phyloP scores from a whole-genome alignment of 2,329 filamentous ascomycete species.

The Davidsoniella australis region DNA sequence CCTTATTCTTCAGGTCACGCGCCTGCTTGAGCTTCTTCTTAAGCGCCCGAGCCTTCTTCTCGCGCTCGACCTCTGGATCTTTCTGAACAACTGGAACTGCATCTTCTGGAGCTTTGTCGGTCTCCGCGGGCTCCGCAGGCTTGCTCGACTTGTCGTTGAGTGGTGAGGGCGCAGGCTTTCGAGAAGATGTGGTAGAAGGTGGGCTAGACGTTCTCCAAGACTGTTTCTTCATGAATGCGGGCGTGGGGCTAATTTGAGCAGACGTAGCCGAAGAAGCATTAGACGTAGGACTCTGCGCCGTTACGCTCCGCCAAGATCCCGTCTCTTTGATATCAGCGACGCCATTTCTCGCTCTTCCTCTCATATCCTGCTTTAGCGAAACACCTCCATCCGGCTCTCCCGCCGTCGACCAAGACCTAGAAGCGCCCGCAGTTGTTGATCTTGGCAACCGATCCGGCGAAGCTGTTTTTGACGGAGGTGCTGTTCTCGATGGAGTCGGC shows the following conservation, averaged over 20 bases:
- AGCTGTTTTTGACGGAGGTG: not conserved
- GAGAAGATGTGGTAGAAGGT: not conserved
- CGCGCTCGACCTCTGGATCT: conserved; percentile 26
- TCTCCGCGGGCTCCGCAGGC: not conserved
- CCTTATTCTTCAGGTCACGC: conserved; percentile 72
- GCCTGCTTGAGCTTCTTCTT: conserved; percentile 94
- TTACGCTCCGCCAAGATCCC: not conserved
- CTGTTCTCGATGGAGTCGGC: not conserved
- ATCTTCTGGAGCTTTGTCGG: not conserved
- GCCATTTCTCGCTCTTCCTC: not conserved
- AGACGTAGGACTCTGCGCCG: not conserved
- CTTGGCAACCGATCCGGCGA: no score
- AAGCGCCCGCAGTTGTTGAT: not conserved
- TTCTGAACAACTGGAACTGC: not conserved
- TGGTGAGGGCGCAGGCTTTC: not conserved
- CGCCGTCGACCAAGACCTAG: not conserved
- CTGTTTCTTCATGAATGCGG: not conserved
- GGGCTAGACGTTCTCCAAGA: not conserved
- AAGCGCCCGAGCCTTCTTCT: conserved; percentile 83
- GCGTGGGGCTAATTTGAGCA: no score
- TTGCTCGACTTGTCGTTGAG: not conserved
- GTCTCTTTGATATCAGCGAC: not conserved
- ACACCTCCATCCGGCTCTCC: not conserved
- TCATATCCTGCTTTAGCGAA: not conserved
- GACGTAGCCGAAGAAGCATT: no score